These are phyloP conservation scores for Peronospora tabacina DNA, from an alignment of 352 stramenopile genomes.

Conservation along the genomic window DNA sequence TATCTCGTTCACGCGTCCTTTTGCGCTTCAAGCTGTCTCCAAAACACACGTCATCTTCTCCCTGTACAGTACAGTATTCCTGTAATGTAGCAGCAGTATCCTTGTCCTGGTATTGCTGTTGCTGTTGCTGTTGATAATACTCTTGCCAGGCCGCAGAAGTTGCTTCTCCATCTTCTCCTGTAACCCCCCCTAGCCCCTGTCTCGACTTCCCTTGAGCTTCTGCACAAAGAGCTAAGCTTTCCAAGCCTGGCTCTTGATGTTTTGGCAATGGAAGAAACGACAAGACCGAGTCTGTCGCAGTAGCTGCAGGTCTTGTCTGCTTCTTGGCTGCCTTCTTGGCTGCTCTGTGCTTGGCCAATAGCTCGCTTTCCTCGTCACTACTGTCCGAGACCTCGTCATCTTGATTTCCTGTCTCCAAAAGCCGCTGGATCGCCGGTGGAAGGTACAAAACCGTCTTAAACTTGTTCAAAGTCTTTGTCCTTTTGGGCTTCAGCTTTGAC, in stretches of 20 bases:
- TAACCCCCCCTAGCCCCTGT: too few relatives aligned
- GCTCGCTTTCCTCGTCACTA: conserved; percentile 34
- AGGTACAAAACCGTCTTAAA: conserved; percentile 45
- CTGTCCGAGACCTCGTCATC: conserved; percentile 22
- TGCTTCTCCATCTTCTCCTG: conserved; percentile 10
- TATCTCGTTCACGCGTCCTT: conserved; percentile 51
- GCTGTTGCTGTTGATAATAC: conserved; percentile 35
- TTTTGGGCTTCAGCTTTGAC: conserved; percentile 18
- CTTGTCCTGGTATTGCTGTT: conserved; percentile 32
- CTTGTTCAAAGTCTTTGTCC: conserved; percentile 32
- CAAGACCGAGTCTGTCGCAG: conserved; percentile 21
- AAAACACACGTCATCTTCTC: conserved; percentile 23
- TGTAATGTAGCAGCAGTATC: conserved; percentile 18
- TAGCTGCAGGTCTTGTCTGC: conserved; percentile 12
- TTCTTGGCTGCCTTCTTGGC: conserved; percentile 36
- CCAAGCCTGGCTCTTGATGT: conserved; percentile 25
- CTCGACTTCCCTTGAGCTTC: conserved; percentile 5
- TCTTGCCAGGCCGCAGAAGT: conserved; percentile 30
- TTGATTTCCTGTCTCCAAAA: conserved; percentile 34
- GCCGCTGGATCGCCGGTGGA: conserved; percentile 46
- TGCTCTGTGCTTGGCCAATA: conserved; percentile 47
- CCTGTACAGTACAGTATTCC: conserved; percentile 30
- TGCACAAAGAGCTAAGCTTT: background rate
- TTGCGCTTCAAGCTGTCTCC: conserved; percentile 43
- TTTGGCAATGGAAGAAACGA: conserved; percentile 64